Conservation (phyloP, 106 monocot species). For the Chionographis japonica region DNA sequence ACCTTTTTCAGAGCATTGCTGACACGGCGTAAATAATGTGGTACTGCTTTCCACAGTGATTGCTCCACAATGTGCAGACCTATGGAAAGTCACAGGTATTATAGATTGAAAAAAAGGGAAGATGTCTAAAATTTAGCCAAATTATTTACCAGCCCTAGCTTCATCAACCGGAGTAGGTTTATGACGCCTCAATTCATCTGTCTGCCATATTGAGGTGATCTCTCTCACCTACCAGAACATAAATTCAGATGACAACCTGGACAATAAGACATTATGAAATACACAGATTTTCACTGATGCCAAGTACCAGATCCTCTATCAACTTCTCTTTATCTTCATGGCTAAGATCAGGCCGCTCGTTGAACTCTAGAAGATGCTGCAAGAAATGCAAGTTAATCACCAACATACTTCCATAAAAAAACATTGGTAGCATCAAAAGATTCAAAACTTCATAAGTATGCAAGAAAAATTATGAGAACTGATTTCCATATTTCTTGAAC, state of each 20-base stretch:
- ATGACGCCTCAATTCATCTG: conserved; percentile 89
- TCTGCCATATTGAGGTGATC: conserved; percentile 91
- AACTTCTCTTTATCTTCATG: conserved; percentile 84
- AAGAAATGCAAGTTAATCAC: conserved; percentile 1
- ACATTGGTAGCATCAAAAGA: not conserved
- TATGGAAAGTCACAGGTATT: conserved; percentile 12
- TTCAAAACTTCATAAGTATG: too few species aligned
- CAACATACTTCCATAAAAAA: not conserved
- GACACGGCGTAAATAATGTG: conserved; percentile 91
- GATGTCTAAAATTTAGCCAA: not conserved
- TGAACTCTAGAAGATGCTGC: conserved; percentile 91
- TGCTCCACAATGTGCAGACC: conserved; percentile 95
- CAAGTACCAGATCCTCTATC: conserved; percentile 80
- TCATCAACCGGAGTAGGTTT: conserved; percentile 98
- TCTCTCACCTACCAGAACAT: conserved; percentile 56
- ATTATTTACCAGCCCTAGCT: conserved; percentile 73
- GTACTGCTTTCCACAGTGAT: conserved; percentile 89
- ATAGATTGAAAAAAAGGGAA: not conserved
- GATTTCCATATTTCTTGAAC: too few species aligned
- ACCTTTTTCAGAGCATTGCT: conserved; percentile 89
- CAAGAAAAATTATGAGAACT: too few species aligned
- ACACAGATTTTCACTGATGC: not conserved
- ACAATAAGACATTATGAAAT: not conserved
- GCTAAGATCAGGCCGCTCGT: conserved; percentile 80
- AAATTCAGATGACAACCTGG: conserved; percentile 8